Evolutionary conservation across 768 basidiomycete species (phyloP).

Genomic region (Termitomyces sp.): DNA sequence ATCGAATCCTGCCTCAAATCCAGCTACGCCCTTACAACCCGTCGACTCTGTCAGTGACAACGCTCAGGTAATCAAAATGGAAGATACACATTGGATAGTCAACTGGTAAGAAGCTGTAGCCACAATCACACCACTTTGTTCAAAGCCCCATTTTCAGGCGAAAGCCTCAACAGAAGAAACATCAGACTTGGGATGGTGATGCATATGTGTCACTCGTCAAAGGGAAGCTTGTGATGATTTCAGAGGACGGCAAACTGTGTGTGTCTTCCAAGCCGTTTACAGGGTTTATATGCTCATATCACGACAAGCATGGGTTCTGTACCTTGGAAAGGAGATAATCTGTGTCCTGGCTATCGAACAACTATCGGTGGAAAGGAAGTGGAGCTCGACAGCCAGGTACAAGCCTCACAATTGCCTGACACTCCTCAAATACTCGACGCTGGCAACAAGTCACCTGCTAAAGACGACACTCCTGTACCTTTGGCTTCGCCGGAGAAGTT

Average conservation of each 20-base stretch:
- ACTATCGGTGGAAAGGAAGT: conserved; percentile 60
- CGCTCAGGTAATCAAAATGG: conserved; percentile 11
- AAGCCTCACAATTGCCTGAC: conserved; percentile 48
- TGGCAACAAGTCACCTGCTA: conserved; percentile 10
- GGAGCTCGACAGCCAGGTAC: conserved; percentile 51
- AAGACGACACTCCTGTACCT: not conserved
- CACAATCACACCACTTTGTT: not conserved
- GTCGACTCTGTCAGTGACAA: conserved; percentile 25
- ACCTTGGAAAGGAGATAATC: conserved; percentile 53
- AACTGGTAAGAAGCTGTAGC: conserved; percentile 47
- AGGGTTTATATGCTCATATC: not conserved
- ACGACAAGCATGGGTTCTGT: conserved; percentile 53
- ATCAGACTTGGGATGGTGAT: conserved; percentile 87
- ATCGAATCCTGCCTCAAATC: not conserved
- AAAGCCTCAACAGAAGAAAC: conserved; percentile 68
- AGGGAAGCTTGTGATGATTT: conserved; percentile 56
- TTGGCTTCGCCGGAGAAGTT: conserved; percentile 6
- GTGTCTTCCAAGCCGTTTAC: conserved; percentile 14
- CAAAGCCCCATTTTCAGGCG: conserved; percentile 44
- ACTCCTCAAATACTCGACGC: conserved; percentile 15
- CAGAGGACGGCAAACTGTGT: conserved; percentile 71
- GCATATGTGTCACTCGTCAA: conserved; percentile 53
- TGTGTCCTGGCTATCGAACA: conserved; percentile 42
- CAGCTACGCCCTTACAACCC: conserved; percentile 30
- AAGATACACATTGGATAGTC: conserved; percentile 57